Base-by-base conservation (phyloP, 495 filamentous ascomycete species). In the Rostrohypoxylon terebratum region DNA sequence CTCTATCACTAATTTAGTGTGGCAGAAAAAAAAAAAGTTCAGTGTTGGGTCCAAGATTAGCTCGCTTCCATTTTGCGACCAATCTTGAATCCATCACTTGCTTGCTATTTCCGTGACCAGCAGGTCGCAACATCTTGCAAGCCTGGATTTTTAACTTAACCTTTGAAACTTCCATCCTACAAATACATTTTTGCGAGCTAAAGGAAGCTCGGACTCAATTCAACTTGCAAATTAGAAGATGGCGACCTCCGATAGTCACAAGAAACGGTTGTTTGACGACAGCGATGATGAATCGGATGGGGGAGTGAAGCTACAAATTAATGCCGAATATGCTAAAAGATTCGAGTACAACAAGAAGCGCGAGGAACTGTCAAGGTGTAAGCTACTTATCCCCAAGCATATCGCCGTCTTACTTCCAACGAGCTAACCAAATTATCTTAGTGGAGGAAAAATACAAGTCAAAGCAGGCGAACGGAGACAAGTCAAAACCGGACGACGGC, bases 291-390 rank as follows among this genome's bases (percentile, higher is more conserved):
- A 86, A 69, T 82, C 88, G 68, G 83, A 87, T 20, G 84, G 80
- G 25, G 85, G 84, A 44, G 81, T 85, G 38, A 81, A 77, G 28
- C 87, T 97, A 80, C 94, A 91, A 75, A 89, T 99, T 82, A 99
- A 99, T 79, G 85, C 92, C 75, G 93, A 95, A 59, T 99, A 91
- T 78, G 96, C 96, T 61, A 88, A 88, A 72, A 85, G 93, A 40
- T 98, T 98, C 74, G 94, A 98, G 79, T 85, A 97, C 78, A 99
- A 99, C 82, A 97, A 98, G 84, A 96, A 95, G 82, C 88, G 96
- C 28, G 94, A 96, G 80, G 96, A 99, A 77, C 83, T 91, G 60
- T 88, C 92, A n/a, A 86, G 90, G 76, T 80, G 94, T 95, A 82
- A 83, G 89, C 85, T 5, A 13, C 16, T 16, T 9, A n/a, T 16